phyloP scores from a whole-genome alignment of 169 alveolate species.

The Besnoitia besnoiti region DNA sequence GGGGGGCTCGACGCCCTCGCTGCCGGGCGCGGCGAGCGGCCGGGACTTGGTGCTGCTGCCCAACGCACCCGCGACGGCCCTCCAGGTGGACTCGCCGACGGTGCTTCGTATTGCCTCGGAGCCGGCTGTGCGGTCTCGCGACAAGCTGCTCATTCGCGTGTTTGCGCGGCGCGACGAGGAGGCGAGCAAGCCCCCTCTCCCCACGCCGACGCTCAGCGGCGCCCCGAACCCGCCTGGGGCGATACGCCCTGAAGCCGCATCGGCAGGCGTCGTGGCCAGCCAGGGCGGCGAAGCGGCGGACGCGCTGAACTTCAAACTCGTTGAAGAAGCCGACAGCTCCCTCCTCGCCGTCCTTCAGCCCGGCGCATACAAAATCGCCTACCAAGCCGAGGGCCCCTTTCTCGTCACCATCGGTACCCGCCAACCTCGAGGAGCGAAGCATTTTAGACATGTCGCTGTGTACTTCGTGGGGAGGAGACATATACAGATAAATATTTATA shows the following conservation, averaged over 20 bases:
- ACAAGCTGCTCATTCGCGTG: conserved; percentile 49
- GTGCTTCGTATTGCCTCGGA: conserved; percentile 59
- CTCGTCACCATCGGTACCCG: conserved; percentile 62
- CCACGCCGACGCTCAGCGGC: conserved; percentile 10
- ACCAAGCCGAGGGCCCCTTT: conserved; percentile 58
- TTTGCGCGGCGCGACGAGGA: not conserved
- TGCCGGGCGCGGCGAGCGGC: not conserved
- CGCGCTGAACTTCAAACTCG: not conserved
- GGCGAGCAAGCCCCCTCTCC: conserved; percentile 2
- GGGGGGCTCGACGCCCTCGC: not conserved
- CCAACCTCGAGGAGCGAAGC: not conserved
- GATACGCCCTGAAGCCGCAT: not conserved
- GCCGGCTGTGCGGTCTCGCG: conserved; percentile 64
- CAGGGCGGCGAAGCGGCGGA: not conserved
- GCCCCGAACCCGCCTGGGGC: not conserved
- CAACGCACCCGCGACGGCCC: not conserved
- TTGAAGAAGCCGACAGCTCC: conserved; percentile 43
- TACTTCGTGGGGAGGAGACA: not conserved
- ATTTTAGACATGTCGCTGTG: not conserved
- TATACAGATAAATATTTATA: not conserved
- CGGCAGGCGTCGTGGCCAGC: not conserved
- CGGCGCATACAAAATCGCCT: conserved; percentile 36
- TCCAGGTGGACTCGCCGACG: conserved; percentile 54
- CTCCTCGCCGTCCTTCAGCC: conserved; percentile 64
- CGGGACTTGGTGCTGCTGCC: not conserved